Evolutionary conservation across 768 basidiomycete species (phyloP).

Genomic region (Trametes villosa): DNA sequence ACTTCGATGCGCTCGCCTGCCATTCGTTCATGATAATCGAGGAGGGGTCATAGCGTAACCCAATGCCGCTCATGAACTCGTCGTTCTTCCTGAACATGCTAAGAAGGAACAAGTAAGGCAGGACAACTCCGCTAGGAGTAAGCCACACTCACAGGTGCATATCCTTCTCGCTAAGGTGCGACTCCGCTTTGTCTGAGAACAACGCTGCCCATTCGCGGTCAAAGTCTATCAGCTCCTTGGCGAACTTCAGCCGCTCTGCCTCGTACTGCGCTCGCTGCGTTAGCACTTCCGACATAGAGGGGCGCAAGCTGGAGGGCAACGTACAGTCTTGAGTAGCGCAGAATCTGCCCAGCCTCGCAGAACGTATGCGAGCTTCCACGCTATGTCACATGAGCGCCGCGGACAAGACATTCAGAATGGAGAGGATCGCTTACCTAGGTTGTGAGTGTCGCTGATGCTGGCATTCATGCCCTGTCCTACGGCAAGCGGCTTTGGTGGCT

Average conservation of each 20-base stretch:
- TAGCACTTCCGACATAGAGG: background rate
- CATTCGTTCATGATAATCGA: conserved; percentile 36
- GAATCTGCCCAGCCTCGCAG: conserved; percentile 52
- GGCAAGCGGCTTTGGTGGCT: conserved; percentile 41
- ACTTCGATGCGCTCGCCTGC: conserved; percentile 42
- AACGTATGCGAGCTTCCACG: conserved; percentile 59
- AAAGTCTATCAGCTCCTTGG: conserved; percentile 57
- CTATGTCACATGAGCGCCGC: conserved; percentile 23
- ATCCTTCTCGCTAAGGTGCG: background rate
- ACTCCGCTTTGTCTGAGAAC: conserved; percentile 34
- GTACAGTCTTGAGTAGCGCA: conserved; percentile 50
- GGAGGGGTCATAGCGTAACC: conserved; percentile 53
- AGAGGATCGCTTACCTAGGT: conserved; percentile 42
- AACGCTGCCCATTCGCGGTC: conserved; percentile 55
- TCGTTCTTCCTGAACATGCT: conserved; percentile 51
- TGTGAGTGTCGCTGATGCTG: conserved; percentile 58
- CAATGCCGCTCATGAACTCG: conserved; percentile 50
- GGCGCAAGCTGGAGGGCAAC: conserved; percentile 14
- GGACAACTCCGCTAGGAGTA: background rate
- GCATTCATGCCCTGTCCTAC: conserved; percentile 56
- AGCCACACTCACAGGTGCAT: background rate
- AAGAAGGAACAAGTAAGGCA: background rate
- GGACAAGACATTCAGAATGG: background rate
- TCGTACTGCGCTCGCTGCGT: conserved; percentile 46
- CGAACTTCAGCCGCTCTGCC: conserved; percentile 55